Conservation (phyloP, 2,329 filamentous ascomycete genomes). For the Paecilomyces sp. region DNA sequence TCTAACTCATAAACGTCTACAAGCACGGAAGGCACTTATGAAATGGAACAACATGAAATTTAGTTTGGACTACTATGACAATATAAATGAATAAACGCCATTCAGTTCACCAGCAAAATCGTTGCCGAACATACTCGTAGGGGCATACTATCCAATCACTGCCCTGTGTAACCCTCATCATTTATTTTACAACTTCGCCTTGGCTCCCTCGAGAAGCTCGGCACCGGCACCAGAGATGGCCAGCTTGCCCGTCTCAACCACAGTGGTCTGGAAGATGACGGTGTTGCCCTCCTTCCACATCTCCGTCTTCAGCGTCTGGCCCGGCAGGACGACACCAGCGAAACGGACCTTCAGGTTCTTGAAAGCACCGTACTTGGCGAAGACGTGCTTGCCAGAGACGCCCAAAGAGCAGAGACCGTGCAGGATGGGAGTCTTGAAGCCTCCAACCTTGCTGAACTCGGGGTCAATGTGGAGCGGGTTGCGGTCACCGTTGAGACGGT, state of each 20-base stretch:
- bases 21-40: too few species aligned
- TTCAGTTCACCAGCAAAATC: background rate
- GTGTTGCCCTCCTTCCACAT: slow-evolving; percentile 85
- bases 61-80: background rate
- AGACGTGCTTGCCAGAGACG: slow-evolving; percentile 82
- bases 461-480: slow-evolving; percentile 97
- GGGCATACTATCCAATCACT: background rate
- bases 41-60: background rate
- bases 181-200: slow-evolving; percentile 43
- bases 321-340: slow-evolving; percentile 74
- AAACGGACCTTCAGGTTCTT: slow-evolving; percentile 93
- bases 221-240: slow-evolving; percentile 75
- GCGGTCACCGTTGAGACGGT: slow-evolving; percentile 87
- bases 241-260: slow-evolving; percentile 88
- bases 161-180: background rate
- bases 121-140: background rate
- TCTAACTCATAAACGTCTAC: too few species aligned
- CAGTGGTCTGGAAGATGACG: slow-evolving; percentile 77
- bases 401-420: slow-evolving; percentile 97
- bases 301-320: slow-evolving; percentile 84
- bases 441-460: slow-evolving; percentile 85
- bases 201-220: slow-evolving; percentile 55
- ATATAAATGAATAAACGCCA: background rate
- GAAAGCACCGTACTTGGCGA: slow-evolving; percentile 72
- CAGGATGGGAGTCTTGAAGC: slow-evolving; percentile 89